Conservation (phyloP, 768 basidiomycete genomes). For the Austroboletus festivus region DNA sequence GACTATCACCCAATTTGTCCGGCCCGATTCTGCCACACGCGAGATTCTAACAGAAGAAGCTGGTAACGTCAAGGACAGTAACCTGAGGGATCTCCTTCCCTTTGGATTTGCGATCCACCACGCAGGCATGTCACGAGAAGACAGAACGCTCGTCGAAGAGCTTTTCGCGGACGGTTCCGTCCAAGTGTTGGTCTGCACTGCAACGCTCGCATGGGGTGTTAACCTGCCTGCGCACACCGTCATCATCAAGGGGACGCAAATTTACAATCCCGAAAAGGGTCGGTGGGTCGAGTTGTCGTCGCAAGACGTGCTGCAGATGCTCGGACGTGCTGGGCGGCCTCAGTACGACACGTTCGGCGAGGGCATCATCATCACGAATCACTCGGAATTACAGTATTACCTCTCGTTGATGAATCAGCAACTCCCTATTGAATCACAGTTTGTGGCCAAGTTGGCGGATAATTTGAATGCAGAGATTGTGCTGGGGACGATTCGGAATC, state of each 20-base stretch:
- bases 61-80: constrained; percentile 74
- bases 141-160: constrained; percentile 90
- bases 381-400: constrained; percentile 95
- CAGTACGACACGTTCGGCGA: constrained; percentile 97
- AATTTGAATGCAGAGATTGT: constrained; percentile 98
- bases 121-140: constrained; percentile 91
- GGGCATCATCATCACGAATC: constrained; percentile 98
- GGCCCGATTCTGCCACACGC: constrained; percentile 85
- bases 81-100: constrained; percentile 85
- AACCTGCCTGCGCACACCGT: constrained; percentile 97
- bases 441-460: constrained; percentile 88
- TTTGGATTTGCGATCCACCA: constrained; percentile 99
- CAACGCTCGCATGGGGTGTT: constrained; percentile 99
- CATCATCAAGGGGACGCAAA: constrained; percentile 99
- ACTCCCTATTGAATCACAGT: constrained; percentile 95
- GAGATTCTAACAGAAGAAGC: constrained; percentile 88
- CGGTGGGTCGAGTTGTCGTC: constrained; percentile 94
- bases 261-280: constrained; percentile 98
- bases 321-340: constrained; percentile 94
- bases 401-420: constrained; percentile 94
- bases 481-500: constrained; percentile 87
- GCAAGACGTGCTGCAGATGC: constrained; percentile 98
- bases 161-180: constrained; percentile 90
- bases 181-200: constrained; percentile 94
- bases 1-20: constrained; percentile 94